phyloP scores from a whole-genome alignment of 441 rosid genomes.

The Arabidopsis hybrid region DNA sequence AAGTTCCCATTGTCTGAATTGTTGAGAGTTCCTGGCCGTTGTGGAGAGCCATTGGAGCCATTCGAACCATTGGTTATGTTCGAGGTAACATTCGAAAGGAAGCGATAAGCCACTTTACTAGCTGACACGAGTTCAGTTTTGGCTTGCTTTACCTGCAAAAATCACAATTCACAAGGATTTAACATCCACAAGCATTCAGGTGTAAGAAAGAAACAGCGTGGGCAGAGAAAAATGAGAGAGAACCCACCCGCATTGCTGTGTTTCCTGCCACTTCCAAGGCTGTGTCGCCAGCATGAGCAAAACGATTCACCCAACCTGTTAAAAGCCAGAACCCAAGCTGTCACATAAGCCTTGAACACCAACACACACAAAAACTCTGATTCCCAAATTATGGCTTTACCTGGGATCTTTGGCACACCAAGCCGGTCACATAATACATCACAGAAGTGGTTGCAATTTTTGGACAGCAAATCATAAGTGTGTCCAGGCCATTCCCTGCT shows the following conservation, averaged over 20 bases:
- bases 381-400: constrained; percentile 47
- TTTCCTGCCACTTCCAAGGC: constrained; percentile 94
- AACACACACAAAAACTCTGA: background rate
- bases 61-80: constrained; percentile 52
- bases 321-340: constrained; percentile 14
- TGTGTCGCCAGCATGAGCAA: constrained; percentile 97
- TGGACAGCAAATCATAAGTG: constrained; percentile 80
- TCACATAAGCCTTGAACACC: background rate
- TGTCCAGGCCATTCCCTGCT: constrained; percentile 94
- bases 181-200: constrained; percentile 1
- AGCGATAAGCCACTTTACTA: constrained; percentile 96
- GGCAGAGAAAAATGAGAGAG: constrained; percentile 9
- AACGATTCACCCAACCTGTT: constrained; percentile 97
- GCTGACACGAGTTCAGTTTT: constrained; percentile 94
- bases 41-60: constrained; percentile 54
- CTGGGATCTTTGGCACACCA: constrained; percentile 95
- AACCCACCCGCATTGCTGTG: constrained; percentile 86
- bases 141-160: constrained; percentile 89
- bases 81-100: constrained; percentile 67
- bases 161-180: constrained; percentile 23
- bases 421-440: constrained; percentile 87
- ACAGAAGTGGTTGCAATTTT: constrained; percentile 97
- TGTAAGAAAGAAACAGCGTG: background rate
- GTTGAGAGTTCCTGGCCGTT: constrained; percentile 59
- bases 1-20: constrained; percentile 66